Conservation (phyloP, 306 rosid species). For the Hylodesmum podocarpum region DNA sequence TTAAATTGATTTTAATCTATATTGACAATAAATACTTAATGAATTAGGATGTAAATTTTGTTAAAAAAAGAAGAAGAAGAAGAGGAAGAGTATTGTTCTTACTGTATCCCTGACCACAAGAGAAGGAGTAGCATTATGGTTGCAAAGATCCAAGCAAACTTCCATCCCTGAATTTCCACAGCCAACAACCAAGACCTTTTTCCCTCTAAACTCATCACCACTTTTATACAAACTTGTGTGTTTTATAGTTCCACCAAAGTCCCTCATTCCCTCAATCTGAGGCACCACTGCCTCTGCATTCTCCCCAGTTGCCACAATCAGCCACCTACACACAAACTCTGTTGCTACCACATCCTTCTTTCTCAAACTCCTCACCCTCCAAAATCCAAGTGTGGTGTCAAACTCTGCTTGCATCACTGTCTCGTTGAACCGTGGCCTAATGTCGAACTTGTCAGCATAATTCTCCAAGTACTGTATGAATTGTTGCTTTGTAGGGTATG, state of each 20-base stretch:
- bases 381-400: conserved; percentile 50
- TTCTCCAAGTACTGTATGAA: conserved; percentile 56
- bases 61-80: neutral
- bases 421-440: conserved; percentile 59
- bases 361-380: conserved; percentile 47
- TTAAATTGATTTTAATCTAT: neutral
- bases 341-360: neutral
- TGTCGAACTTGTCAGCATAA: conserved; percentile 51
- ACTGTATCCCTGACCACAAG: conserved; percentile 80
- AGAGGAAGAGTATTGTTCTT: conserved; percentile 21
- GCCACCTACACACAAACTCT: conserved; percentile 66
- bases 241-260: conserved; percentile 52
- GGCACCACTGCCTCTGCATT: conserved; percentile 87
- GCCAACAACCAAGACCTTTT: conserved; percentile 78
- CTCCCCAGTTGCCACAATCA: conserved; percentile 85
- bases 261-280: conserved; percentile 50
- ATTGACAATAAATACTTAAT: neutral
- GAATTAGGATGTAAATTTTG: too few species aligned
- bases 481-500: conserved; percentile 76
- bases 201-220: conserved; percentile 60
- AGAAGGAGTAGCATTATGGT: conserved; percentile 69
- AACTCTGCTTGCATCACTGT: conserved; percentile 49
- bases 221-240: conserved; percentile 76
- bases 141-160: conserved; percentile 88
- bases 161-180: conserved; percentile 97